Conservation (phyloP, 257 asterid species). For the Lavandula angustifolia region DNA sequence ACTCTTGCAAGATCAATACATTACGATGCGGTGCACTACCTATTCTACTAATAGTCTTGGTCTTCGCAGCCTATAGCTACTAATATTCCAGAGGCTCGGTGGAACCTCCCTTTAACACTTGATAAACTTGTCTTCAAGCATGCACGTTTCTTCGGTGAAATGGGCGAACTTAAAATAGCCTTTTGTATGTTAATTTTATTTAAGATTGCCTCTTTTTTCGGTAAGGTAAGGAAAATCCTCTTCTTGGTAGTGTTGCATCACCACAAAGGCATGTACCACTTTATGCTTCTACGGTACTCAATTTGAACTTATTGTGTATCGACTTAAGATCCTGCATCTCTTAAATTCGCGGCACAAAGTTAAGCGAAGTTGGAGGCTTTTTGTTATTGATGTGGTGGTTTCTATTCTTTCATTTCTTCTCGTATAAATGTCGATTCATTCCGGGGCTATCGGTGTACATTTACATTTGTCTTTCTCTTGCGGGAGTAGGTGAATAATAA, state of each 20-base stretch:
- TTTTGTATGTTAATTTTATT: constrained; percentile 19
- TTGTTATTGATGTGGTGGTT: no score
- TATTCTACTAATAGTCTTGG: constrained; percentile 58
- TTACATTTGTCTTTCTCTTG: no score
- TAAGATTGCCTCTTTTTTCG: no score
- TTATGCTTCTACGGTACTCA: constrained; percentile 11
- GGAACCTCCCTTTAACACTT: constrained; percentile 80
- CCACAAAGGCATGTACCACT: constrained; percentile 9
- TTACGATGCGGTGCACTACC: constrained; percentile 48
- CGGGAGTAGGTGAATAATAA: constrained; percentile 17
- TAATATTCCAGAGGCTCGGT: constrained; percentile 75
- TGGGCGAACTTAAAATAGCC: constrained; percentile 89
- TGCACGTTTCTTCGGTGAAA: constrained; percentile 73
- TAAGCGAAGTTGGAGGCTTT: no score
- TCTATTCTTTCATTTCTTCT: no score
- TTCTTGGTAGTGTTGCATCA: constrained; percentile 1
- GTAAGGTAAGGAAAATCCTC: no score
- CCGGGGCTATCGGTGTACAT: no score
- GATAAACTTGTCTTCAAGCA: constrained; percentile 81
- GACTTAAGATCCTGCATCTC: constrained; percentile 11
- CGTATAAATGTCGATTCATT: no score
- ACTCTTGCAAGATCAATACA: constrained; percentile 91
- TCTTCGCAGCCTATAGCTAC: constrained; percentile 72
- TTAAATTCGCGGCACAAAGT: no score
- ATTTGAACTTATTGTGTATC: constrained; percentile 19